Conservation (phyloP, 345 rosid species). For the Lenwebbia sp. region DNA sequence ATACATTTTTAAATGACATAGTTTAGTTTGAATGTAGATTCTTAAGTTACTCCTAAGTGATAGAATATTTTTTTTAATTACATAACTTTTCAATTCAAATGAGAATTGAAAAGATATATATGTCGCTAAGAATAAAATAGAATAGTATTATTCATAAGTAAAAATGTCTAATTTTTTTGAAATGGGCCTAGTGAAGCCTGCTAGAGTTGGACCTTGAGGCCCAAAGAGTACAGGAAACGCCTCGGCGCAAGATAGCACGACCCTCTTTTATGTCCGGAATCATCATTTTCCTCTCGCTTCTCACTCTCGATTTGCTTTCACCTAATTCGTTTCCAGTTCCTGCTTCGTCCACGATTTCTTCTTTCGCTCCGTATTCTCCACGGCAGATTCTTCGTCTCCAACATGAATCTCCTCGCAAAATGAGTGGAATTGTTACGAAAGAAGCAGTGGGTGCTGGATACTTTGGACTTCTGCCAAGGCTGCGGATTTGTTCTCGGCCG, state of each 20-base stretch:
- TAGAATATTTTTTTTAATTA: not conserved
- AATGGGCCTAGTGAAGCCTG: not conserved
- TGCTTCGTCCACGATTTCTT: not conserved
- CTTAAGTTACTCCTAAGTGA: not conserved
- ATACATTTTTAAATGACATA: not conserved
- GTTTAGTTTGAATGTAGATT: not conserved
- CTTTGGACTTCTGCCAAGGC: not conserved
- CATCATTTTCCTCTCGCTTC: not conserved
- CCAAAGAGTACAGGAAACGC: not conserved
- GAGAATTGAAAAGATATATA: not conserved
- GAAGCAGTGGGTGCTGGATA: not conserved
- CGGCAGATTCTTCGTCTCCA: not conserved
- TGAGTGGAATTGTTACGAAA: not conserved
- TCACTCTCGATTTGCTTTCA: not conserved
- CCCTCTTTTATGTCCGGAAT: not conserved
- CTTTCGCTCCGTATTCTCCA: not conserved
- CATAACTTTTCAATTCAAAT: not conserved
- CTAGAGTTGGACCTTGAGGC: not conserved
- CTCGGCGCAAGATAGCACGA: constrained; percentile 1
- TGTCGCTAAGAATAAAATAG: not conserved
- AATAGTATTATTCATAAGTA: not conserved
- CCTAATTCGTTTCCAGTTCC: not conserved
- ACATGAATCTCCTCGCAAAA: not conserved
- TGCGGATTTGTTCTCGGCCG: not conserved
- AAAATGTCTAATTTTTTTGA: not conserved